These are phyloP conservation scores for Ceratocystiopsis sp. DNA, from an alignment of 2,329 filamentous ascomycete species.

Conservation along the genomic window DNA sequence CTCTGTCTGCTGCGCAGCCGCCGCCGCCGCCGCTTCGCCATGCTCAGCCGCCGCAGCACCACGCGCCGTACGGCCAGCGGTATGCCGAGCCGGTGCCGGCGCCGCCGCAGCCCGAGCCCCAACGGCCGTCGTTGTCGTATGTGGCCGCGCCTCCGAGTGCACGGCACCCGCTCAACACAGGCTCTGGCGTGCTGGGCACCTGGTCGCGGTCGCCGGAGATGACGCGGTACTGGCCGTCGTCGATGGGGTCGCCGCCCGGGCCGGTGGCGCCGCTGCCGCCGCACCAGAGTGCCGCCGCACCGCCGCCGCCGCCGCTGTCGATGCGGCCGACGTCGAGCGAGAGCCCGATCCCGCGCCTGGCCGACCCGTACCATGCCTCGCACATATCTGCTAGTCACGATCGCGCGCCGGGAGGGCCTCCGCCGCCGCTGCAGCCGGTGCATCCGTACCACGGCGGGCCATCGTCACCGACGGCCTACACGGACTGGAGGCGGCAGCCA, in stretches of 20 bases:
- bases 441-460: constrained; percentile 3
- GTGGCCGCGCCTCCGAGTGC: too few species aligned
- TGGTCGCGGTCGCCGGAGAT: constrained; percentile 5
- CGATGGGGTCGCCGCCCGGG: background rate
- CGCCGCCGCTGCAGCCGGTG: constrained; percentile 2
- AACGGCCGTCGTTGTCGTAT: background rate
- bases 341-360: constrained; percentile 1
- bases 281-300: constrained; percentile 1
- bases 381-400: background rate
- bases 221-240: constrained; percentile 4
- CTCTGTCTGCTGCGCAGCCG: too few species aligned
- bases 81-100: constrained; percentile 1
- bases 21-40: background rate
- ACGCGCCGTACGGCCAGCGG: constrained; percentile 1
- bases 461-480: constrained; percentile 2
- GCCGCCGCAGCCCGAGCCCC: background rate
- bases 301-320: constrained; percentile 1
- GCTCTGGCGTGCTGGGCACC: too few species aligned
- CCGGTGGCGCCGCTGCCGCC: constrained; percentile 3
- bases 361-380: constrained; percentile 3
- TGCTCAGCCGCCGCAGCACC: background rate
- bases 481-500: constrained; percentile 5
- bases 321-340: constrained; percentile 4
- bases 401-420: background rate
- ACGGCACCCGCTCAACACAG: too few species aligned